Evolutionary conservation across 2,329 filamentous ascomycete genomes (phyloP).

Genomic region (Stemphylium lycopersici): DNA sequence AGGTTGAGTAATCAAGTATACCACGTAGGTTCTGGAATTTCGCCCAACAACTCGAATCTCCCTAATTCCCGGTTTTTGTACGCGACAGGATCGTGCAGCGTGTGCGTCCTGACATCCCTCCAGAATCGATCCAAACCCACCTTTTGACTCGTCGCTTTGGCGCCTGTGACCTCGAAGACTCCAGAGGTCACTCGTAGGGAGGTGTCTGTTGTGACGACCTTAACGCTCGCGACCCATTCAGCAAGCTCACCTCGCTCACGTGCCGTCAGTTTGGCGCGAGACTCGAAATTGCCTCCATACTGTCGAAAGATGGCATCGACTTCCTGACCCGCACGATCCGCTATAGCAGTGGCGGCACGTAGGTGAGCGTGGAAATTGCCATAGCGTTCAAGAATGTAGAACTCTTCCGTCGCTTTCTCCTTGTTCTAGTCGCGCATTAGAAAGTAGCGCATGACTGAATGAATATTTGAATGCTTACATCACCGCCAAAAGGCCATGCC

Average conservation of each 20-base stretch:
- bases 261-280: conserved; percentile 56
- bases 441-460: background rate
- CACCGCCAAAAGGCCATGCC: conserved; percentile 68
- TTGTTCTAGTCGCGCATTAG: conserved; percentile 53
- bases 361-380: conserved; percentile 69
- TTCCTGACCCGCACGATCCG: conserved; percentile 61
- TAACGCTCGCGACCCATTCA: conserved; percentile 67
- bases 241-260: conserved; percentile 64
- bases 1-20: conserved; percentile 57
- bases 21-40: conserved; percentile 66
- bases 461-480: conserved; percentile 37
- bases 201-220: conserved; percentile 68
- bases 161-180: conserved; percentile 69
- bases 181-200: conserved; percentile 64
- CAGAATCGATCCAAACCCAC: conserved; percentile 69
- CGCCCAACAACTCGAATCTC: conserved; percentile 61
- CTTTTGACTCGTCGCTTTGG: conserved; percentile 63
- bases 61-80: conserved; percentile 71
- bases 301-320: conserved; percentile 56
- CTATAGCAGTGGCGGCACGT: conserved; percentile 64
- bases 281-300: conserved; percentile 39
- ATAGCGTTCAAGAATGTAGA: conserved; percentile 69
- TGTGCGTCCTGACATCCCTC: conserved; percentile 70
- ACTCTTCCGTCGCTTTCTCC: conserved; percentile 64
- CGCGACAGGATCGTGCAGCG: conserved; percentile 69